Percentiles rank a stretch among this genome's conserved stretches.
Conservation (phyloP, 2,329 filamentous ascomycete species). For the Colletotrichum sp. region DNA sequence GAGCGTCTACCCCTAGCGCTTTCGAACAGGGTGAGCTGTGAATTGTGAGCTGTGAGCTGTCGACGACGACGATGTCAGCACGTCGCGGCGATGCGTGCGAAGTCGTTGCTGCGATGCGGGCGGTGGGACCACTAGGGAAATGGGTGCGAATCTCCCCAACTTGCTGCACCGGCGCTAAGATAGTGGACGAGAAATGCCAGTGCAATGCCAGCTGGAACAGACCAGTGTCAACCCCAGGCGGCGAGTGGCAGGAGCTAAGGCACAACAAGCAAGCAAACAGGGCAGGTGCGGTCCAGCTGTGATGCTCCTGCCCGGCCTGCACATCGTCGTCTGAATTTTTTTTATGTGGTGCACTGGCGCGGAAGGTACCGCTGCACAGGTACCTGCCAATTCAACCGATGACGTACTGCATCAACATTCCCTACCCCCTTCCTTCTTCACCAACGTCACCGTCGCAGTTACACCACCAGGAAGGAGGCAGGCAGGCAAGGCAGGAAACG, state of each 20-base stretch:
- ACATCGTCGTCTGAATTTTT: not conserved
- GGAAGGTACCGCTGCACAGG: not conserved
- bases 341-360: not conserved
- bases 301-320: not conserved
- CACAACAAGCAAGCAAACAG: not conserved
- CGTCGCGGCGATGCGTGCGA: not conserved
- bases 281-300: not conserved
- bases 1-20: not conserved
- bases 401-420: conserved; percentile 18
- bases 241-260: not conserved
- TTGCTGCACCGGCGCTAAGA: not conserved
- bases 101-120: not conserved
- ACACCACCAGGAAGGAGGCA: not conserved
- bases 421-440: conserved; percentile 10
- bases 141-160: not conserved
- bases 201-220: conserved; percentile 2
- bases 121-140: not conserved
- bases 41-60: not conserved
- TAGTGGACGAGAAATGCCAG: not conserved
- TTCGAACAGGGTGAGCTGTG: not conserved
- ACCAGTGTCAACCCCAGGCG: not conserved
- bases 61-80: not conserved
- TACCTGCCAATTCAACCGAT: not conserved
- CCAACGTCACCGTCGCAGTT: conserved; percentile 15
- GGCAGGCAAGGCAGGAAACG: no score